Conservation (phyloP, 192 early-diverging fungal genomes). For the Chytriomyces sp. region DNA sequence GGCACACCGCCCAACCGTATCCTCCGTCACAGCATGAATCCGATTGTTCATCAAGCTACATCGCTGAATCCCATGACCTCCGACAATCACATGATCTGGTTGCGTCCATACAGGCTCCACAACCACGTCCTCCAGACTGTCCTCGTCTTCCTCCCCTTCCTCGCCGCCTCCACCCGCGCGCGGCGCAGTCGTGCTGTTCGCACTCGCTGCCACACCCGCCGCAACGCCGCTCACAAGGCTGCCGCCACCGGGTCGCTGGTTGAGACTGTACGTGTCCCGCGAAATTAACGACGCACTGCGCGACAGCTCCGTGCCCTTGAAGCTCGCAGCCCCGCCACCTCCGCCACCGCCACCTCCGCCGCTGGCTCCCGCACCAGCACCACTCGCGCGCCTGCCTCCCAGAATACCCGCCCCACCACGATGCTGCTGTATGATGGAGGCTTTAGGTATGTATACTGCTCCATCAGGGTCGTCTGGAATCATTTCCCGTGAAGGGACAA, state of each 20-base stretch:
- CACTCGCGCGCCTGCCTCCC: not conserved
- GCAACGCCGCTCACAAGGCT: no score
- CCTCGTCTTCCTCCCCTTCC: conserved; percentile 26
- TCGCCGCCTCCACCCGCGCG: not conserved
- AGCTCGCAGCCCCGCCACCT: not conserved
- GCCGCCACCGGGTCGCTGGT: no score
- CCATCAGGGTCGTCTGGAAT: conserved; percentile 45
- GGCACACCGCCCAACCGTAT: conserved; percentile 74
- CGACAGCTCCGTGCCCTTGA: not conserved
- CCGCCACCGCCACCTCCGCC: not conserved
- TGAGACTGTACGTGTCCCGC: not conserved
- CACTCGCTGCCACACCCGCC: not conserved
- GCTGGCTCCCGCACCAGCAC: not conserved
- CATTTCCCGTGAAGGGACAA: conserved; percentile 30
- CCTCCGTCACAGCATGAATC: conserved; percentile 81
- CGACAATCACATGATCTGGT: conserved; percentile 38
- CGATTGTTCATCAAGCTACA: conserved; percentile 82
- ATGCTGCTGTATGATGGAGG: conserved; percentile 30
- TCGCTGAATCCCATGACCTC: conserved; percentile 57
- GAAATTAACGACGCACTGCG: not conserved
- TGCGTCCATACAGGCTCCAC: conserved; percentile 48
- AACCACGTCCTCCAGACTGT: conserved; percentile 3
- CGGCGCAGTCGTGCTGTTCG: not conserved
- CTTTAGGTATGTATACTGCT: conserved; percentile 36
- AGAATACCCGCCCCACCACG: not conserved